These are phyloP conservation scores for Cutaneotrichosporon sp. DNA, from an alignment of 1,284 basidiomycete species.

Conservation along the genomic window DNA sequence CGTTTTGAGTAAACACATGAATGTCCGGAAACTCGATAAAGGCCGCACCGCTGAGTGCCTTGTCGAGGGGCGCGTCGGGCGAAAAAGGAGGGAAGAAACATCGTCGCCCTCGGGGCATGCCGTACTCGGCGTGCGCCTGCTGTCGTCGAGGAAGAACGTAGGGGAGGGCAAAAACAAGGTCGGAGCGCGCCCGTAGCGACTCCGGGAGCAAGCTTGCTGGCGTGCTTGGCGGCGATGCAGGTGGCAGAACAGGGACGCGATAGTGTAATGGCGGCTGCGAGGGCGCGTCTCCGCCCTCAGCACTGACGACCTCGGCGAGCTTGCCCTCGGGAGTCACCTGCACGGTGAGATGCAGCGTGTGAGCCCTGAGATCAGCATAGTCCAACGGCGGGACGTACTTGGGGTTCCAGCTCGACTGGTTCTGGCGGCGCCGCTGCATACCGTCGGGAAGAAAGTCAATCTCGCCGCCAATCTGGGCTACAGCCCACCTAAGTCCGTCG, in stretches of 20 bases:
- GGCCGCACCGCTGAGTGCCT: constrained; percentile 56
- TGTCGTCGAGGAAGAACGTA: constrained; percentile 26
- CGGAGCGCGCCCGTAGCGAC: background rate
- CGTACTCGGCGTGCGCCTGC: background rate
- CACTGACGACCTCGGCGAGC: constrained; percentile 21
- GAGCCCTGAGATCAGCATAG: constrained; percentile 15
- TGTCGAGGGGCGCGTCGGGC: constrained; percentile 51
- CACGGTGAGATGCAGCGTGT: constrained; percentile 63
- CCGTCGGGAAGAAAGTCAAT: constrained; percentile 69
- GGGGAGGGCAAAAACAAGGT: constrained; percentile 19
- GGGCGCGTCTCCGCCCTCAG: background rate
- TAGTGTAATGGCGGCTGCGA: constrained; percentile 12
- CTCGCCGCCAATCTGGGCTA: constrained; percentile 58
- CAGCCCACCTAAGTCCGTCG: constrained; percentile 61
- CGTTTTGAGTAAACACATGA: constrained; percentile 60
- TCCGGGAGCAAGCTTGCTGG: constrained; percentile 22
- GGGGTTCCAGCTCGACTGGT: constrained; percentile 73
- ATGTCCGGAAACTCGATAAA: constrained; percentile 78
- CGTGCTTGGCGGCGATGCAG: constrained; percentile 1
- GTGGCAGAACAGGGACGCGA: constrained; percentile 26
- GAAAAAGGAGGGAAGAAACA: constrained; percentile 58
- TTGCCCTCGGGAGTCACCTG: constrained; percentile 61
- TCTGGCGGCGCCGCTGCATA: constrained; percentile 70
- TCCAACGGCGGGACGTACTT: constrained; percentile 56
- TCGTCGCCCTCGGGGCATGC: constrained; percentile 5